Conservation (phyloP, 805 yeast genomes). For the Metschnikowia aberdeeniae region DNA sequence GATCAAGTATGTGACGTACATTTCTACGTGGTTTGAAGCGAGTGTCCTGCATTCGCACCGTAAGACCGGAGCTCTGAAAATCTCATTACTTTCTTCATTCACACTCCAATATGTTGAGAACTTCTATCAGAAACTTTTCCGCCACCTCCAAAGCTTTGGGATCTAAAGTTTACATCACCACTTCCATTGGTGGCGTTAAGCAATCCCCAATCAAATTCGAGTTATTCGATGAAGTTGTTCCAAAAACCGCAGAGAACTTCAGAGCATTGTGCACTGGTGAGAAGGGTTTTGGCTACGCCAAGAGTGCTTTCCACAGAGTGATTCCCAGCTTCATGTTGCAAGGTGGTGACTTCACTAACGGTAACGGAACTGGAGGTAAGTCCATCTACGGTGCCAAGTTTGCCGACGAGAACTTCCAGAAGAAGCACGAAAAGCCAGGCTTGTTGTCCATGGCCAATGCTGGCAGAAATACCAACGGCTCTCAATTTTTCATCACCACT, state of each 20-base stretch:
- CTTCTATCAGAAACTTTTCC: slow-evolving; percentile 46
- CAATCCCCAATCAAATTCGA: slow-evolving; percentile 20
- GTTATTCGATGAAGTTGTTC: slow-evolving; percentile 17
- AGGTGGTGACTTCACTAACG: slow-evolving; percentile 17
- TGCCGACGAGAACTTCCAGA: slow-evolving; percentile 15
- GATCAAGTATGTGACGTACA: background rate
- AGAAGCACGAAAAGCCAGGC: slow-evolving; percentile 17
- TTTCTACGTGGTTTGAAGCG: background rate
- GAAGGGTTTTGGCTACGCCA: slow-evolving; percentile 18
- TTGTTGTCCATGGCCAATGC: slow-evolving; percentile 19
- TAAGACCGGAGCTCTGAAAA: background rate
- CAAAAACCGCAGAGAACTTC: slow-evolving; percentile 19
- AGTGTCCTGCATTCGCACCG: slow-evolving; percentile 4
- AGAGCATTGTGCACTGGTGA: slow-evolving; percentile 18
- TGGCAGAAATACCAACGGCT: slow-evolving; percentile 18
- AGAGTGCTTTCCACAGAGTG: slow-evolving; percentile 17
- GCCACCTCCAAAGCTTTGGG: slow-evolving; percentile 42
- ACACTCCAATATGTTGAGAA: slow-evolving; percentile 19
- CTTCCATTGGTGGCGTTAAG: slow-evolving; percentile 40
- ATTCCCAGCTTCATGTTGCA: slow-evolving; percentile 19
- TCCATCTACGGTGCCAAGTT: slow-evolving; percentile 18
- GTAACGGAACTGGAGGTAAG: slow-evolving; percentile 17
- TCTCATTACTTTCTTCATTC: background rate
- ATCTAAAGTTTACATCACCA: slow-evolving; percentile 54
- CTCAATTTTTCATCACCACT: slow-evolving; percentile 18